These are phyloP conservation scores for Antitrichia curtipendula DNA, from an alignment of 225 moss, liverwort and hornwort species.

Conservation along the genomic window DNA sequence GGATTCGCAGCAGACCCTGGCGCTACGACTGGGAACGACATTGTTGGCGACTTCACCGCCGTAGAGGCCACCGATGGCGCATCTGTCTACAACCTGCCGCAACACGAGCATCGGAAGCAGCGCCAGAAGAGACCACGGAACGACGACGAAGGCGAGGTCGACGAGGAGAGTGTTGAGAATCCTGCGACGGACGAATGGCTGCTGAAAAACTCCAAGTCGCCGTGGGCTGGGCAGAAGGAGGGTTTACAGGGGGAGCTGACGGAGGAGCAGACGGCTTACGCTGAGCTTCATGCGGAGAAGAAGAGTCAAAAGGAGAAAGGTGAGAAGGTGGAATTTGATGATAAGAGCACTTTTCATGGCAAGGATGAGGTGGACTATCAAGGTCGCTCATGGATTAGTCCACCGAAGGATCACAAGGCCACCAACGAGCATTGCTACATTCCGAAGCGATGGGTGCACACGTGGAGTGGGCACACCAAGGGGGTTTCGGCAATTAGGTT, in stretches of 20 bases:
- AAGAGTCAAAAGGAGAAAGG: constrained; percentile 64
- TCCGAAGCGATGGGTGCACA: constrained; percentile 90
- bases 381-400: constrained; percentile 85
- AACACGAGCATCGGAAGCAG: constrained; percentile 83
- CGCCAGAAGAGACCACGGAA: constrained; percentile 30
- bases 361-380: constrained; percentile 96
- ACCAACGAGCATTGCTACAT: constrained; percentile 94
- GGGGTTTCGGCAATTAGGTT: constrained; percentile 90
- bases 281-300: constrained; percentile 76
- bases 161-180: constrained; percentile 57
- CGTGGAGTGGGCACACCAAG: constrained; percentile 96
- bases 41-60: constrained; percentile 64
- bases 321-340: constrained; percentile 64
- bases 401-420: constrained; percentile 93
- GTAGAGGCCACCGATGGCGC: constrained; percentile 48
- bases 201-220: constrained; percentile 71
- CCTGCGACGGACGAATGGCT: constrained; percentile 80
- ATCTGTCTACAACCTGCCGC: constrained; percentile 77
- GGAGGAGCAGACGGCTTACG: constrained; percentile 68
- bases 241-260: constrained; percentile 81
- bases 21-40: constrained; percentile 40
- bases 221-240: constrained; percentile 80
- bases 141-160: constrained; percentile 14
- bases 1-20: constrained; percentile 94
- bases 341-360: constrained; percentile 95